Base-by-base conservation (phyloP, 169 alveolate species). In the Eimeria necatrix region DNA sequence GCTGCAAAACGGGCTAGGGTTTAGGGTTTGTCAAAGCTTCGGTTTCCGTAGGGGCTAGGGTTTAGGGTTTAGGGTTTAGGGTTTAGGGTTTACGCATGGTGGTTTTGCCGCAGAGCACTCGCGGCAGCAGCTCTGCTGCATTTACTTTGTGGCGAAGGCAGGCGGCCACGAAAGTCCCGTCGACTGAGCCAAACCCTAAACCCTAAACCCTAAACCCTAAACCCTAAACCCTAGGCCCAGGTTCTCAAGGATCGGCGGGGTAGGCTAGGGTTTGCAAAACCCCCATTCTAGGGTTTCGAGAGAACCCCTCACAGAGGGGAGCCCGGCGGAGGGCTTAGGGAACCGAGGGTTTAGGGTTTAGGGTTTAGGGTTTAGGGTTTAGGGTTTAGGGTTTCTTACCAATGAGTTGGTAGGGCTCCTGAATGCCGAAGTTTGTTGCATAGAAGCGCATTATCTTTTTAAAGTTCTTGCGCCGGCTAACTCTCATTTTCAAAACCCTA, bases 401-500 rank as follows among this genome's bases (percentile, higher is more conserved):
- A 7, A 87, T 74, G 73, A 87, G 70, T 49, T 70, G 73, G 52
- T 51, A 87, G 4, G 94, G 94, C 94, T 87, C 94, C 56, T 46
- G 78, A 26, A 87, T 70, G 16, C 86, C 86, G 85, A 87, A 87
- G 73, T 76, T 61, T n/a, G 74, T 76, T 12, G 94, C 73, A 59
- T 87, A 87, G 85, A 87, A 87, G 84, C 86, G 84, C 94, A 87
- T 87, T 12, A 87, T 61, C 73, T 56, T 49, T 52, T 87, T 87
- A 56, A 87, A 87, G 18, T 64, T 59, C 68, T 87, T 87, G 4
- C 74, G 41, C 48, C 94, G 84, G 14, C 49, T 70, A 20, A 87
- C 74, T 26, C 73, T 87, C 94, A 87, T 87, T 32, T 8, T 87
- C 4, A 61, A 61, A 61, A 61, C 73, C 73, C 73, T 61, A 61